phyloP scores from a whole-genome alignment of 2,329 filamentous ascomycete genomes.

The Decorospora gaudefroyi region DNA sequence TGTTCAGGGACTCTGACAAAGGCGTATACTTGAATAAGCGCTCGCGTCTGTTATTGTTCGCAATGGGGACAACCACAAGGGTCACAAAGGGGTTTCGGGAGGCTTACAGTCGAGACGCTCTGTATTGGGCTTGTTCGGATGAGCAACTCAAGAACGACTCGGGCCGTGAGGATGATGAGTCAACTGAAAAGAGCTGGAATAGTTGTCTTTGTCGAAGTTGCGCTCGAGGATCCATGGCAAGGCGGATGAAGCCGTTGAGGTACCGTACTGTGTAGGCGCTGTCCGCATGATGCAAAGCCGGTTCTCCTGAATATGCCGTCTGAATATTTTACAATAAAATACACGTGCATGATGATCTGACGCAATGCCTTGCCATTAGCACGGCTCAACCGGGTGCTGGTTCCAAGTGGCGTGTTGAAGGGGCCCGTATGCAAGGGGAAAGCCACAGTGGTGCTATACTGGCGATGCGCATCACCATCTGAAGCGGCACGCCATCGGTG shows the following conservation, averaged over 20 bases:
- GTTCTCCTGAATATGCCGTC: too few relatives aligned
- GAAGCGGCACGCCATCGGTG: not conserved
- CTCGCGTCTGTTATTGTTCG: constrained; percentile 5
- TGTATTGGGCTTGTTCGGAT: not conserved
- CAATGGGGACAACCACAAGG: constrained; percentile 4
- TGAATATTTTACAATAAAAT: too few relatives aligned
- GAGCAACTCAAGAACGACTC: not conserved
- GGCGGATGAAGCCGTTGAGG: not conserved
- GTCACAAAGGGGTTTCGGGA: constrained; percentile 8
- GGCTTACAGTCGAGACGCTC: constrained; percentile 4
- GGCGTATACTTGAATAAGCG: not conserved
- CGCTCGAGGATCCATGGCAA: not conserved
- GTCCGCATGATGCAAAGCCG: too few relatives aligned
- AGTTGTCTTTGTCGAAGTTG: not conserved
- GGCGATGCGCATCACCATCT: not conserved
- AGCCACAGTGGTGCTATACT: constrained; percentile 2
- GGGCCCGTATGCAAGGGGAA: constrained; percentile 11
- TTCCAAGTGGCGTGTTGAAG: not conserved
- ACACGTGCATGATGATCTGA: too few relatives aligned
- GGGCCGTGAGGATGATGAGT: not conserved
- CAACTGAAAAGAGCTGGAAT: not conserved
- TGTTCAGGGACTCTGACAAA: constrained; percentile 3
- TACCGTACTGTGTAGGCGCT: too few relatives aligned
- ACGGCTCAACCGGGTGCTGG: not conserved
- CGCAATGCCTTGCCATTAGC: too few relatives aligned